Percentiles rank a stretch among this genome's conserved stretches.
These are phyloP conservation scores for Colletotrichum lentis DNA, from an alignment of 2,329 filamentous ascomycete species.

Conservation along the genomic window DNA sequence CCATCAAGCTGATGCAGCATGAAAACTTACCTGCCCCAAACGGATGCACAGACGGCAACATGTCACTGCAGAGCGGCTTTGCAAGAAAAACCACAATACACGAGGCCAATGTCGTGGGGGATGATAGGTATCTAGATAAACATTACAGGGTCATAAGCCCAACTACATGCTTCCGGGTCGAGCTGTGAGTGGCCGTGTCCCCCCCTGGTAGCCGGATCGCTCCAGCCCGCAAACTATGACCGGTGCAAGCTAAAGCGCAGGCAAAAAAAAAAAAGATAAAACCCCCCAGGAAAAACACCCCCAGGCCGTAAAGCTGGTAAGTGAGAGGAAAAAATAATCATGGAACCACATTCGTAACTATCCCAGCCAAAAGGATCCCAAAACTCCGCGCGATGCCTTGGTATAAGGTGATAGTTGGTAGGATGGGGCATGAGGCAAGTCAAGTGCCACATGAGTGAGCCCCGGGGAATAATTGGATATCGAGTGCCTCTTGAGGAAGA, in stretches of 20 bases:
- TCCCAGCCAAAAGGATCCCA: conserved; percentile 25
- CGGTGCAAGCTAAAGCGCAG: background rate
- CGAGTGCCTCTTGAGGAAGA: conserved; percentile 27
- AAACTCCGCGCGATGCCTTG: conserved; percentile 40
- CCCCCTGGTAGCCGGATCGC: background rate
- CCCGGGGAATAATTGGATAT: conserved; percentile 36
- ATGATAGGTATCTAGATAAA: conserved; percentile 15
- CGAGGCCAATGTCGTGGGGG: background rate
- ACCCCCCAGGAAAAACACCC: no score
- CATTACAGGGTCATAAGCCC: conserved; percentile 9
- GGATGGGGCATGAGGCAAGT: conserved; percentile 7
- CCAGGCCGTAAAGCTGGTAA: background rate
- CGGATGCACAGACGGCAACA: background rate
- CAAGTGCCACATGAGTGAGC: conserved; percentile 6
- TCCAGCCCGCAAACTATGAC: background rate
- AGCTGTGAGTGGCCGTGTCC: background rate
- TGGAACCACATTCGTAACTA: conserved; percentile 32
- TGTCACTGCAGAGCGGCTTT: background rate
- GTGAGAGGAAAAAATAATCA: conserved; percentile 7
- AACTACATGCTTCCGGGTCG: background rate
- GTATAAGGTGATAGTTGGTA: conserved; percentile 35
- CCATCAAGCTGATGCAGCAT: background rate
- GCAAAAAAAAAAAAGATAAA: background rate
- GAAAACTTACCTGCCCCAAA: background rate
- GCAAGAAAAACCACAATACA: background rate